Percentiles rank a stretch among this genome's conserved stretches.
Conservation (phyloP, 2,329 filamentous ascomycete genomes). For the Monilinia aucupariae region DNA sequence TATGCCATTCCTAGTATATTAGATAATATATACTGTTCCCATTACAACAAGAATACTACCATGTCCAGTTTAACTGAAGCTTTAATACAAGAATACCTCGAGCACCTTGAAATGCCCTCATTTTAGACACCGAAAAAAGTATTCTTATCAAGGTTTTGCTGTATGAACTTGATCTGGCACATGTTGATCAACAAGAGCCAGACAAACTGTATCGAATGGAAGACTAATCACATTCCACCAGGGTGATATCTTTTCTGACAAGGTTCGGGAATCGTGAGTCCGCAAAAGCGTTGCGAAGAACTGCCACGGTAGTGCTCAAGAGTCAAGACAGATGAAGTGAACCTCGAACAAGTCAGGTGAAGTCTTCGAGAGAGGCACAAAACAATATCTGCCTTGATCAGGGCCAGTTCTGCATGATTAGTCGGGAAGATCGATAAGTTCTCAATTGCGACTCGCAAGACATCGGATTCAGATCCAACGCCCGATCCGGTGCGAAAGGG, state of each 20-base stretch:
- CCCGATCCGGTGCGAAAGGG: slow-evolving; percentile 12
- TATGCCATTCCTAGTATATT: too few relatives aligned
- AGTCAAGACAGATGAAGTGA: neutral
- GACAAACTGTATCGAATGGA: slow-evolving; percentile 25
- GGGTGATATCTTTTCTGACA: slow-evolving; percentile 18
- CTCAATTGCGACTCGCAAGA: slow-evolving; percentile 9
- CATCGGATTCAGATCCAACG: neutral
- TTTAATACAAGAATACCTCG: too few relatives aligned
- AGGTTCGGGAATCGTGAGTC: slow-evolving; percentile 18
- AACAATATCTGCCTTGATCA: slow-evolving; percentile 24
- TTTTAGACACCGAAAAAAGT: too few relatives aligned
- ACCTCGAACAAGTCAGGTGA: slow-evolving; percentile 14
- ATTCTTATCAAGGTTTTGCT: too few relatives aligned
- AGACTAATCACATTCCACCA: slow-evolving; percentile 28
- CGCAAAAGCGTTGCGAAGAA: slow-evolving; percentile 23
- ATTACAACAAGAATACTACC: too few relatives aligned
- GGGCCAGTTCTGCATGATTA: slow-evolving; percentile 9
- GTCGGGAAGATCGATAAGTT: slow-evolving; percentile 5
- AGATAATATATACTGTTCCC: too few relatives aligned
- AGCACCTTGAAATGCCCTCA: too few relatives aligned
- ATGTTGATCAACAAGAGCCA: slow-evolving; percentile 24
- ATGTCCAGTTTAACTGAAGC: too few relatives aligned
- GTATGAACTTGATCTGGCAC: slow-evolving; percentile 18
- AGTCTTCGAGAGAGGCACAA: slow-evolving; percentile 22
- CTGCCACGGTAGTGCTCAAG: slow-evolving; percentile 14